Conservation (phyloP, 1,284 basidiomycete species). For the Agaricales sp. region DNA sequence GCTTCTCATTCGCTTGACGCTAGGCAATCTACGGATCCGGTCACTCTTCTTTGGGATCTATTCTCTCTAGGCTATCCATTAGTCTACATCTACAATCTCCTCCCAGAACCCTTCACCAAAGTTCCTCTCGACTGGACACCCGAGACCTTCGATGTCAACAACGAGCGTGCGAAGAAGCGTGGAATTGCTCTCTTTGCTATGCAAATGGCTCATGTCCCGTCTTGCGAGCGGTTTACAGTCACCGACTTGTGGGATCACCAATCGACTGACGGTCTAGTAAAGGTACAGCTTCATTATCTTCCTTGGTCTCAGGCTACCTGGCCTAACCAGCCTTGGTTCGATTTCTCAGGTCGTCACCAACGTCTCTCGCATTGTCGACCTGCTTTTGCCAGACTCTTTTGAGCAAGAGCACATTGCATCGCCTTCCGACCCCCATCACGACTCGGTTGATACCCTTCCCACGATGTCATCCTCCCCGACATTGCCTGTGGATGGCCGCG, state of each 20-base stretch:
- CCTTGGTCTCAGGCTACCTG: conserved; percentile 4
- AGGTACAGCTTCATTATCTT: conserved; percentile 41
- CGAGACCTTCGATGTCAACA: conserved; percentile 52
- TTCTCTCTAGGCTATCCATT: conserved; percentile 90
- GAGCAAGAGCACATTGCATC: too few relatives aligned
- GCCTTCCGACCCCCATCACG: conserved; percentile 51
- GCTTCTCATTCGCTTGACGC: conserved; percentile 40
- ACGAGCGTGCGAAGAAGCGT: conserved; percentile 70
- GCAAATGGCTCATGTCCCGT: conserved; percentile 47
- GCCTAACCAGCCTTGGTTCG: too few relatives aligned
- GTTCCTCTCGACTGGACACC: conserved; percentile 53
- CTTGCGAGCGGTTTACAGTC: conserved; percentile 71
- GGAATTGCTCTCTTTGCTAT: conserved; percentile 74
- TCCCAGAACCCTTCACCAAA: conserved; percentile 61
- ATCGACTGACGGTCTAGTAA: conserved; percentile 91
- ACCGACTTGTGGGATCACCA: conserved; percentile 86
- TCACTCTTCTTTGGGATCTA: conserved; percentile 90
- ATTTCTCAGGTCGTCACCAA: conserved; percentile 93
- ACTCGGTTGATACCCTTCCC: conserved; percentile 48
- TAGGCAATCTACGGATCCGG: conserved; percentile 73
- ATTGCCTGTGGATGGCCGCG: conserved; percentile 42
- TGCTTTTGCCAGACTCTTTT: conserved; percentile 68
- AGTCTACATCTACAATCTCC: conserved; percentile 91
- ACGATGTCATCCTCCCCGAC: conserved; percentile 28
- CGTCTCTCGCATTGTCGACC: conserved; percentile 81